phyloP scores from a whole-genome alignment of 805 yeast genomes.

The Yarrowia divulgata region DNA sequence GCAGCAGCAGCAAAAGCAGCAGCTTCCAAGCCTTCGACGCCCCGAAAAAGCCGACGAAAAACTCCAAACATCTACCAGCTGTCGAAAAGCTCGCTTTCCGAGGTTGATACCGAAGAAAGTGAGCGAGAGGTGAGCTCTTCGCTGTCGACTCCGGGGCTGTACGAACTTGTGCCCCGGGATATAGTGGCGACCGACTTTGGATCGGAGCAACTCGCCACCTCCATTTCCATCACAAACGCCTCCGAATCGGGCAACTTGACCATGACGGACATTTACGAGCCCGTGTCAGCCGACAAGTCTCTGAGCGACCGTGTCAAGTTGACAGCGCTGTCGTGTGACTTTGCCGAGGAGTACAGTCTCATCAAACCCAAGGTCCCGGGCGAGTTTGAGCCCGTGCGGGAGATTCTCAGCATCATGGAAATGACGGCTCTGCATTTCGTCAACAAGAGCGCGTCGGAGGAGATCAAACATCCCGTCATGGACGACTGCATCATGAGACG shows the following conservation, averaged over 20 bases:
- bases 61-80: conserved; percentile 38
- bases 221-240: conserved; percentile 11
- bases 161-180: conserved; percentile 13
- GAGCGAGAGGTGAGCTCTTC: conserved; percentile 21
- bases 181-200: conserved; percentile 10
- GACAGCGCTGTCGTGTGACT: conserved; percentile 9
- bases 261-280: conserved; percentile 24
- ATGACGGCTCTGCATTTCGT: conserved; percentile 53
- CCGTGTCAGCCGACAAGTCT: conserved; percentile 8
- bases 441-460: conserved; percentile 51
- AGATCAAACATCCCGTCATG: conserved; percentile 47
- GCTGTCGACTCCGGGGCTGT: conserved; percentile 28
- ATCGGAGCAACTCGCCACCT: not conserved
- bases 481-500: conserved; percentile 50
- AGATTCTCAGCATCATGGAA: conserved; percentile 62
- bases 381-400: conserved; percentile 68
- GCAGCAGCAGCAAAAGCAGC: not conserved
- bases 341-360: conserved; percentile 42
- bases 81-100: conserved; percentile 24
- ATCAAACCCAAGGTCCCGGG: conserved; percentile 47
- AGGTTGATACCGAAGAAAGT: conserved; percentile 29
- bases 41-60: conserved; percentile 23
- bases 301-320: not conserved
- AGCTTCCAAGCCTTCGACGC: conserved; percentile 15
- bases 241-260: conserved; percentile 33